These are phyloP conservation scores for Globisporangium uncinulatum DNA, from an alignment of 352 stramenopile genomes.

Conservation along the genomic window DNA sequence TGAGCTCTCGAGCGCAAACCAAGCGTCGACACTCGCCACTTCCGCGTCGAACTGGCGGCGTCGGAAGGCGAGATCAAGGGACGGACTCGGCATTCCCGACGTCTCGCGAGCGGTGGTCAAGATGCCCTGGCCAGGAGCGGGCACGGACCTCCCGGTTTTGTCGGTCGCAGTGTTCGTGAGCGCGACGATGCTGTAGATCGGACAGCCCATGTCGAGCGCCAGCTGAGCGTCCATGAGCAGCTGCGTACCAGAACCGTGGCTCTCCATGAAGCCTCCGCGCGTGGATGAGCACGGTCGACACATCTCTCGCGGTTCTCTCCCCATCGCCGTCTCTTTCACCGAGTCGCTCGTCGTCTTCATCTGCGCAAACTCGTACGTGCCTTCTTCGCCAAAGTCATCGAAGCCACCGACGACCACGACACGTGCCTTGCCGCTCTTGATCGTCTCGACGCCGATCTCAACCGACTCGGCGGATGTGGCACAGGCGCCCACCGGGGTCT, in stretches of 20 bases:
- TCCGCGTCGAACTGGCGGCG: slow-evolving; percentile 72
- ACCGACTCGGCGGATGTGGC: slow-evolving; percentile 84
- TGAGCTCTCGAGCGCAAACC: slow-evolving; percentile 54
- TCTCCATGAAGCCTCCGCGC: slow-evolving; percentile 86
- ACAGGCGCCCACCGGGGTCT: slow-evolving; percentile 83
- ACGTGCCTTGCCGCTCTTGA: slow-evolving; percentile 83
- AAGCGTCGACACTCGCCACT: slow-evolving; percentile 62
- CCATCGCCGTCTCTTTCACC: slow-evolving; percentile 73
- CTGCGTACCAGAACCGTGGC: slow-evolving; percentile 83
- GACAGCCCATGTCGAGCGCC: slow-evolving; percentile 80
- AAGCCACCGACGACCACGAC: slow-evolving; percentile 82
- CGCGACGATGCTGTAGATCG: slow-evolving; percentile 83
- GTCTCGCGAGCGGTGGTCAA: slow-evolving; percentile 76
- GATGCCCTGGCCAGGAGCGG: slow-evolving; percentile 80
- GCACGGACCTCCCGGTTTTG: slow-evolving; percentile 83
- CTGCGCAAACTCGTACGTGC: slow-evolving; percentile 83
- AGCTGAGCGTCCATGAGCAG: slow-evolving; percentile 85
- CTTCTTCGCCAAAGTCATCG: slow-evolving; percentile 86
- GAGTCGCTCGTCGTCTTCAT: slow-evolving; percentile 89
- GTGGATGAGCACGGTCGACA: slow-evolving; percentile 77
- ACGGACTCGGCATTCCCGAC: slow-evolving; percentile 25
- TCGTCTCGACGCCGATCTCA: slow-evolving; percentile 85
- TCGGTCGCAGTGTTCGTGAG: slow-evolving; percentile 84
- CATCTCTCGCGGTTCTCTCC: slow-evolving; percentile 76
- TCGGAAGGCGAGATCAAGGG: slow-evolving; percentile 72